Conservation (phyloP, 2,329 filamentous ascomycete species). For the Colletotrichum australisinense region DNA sequence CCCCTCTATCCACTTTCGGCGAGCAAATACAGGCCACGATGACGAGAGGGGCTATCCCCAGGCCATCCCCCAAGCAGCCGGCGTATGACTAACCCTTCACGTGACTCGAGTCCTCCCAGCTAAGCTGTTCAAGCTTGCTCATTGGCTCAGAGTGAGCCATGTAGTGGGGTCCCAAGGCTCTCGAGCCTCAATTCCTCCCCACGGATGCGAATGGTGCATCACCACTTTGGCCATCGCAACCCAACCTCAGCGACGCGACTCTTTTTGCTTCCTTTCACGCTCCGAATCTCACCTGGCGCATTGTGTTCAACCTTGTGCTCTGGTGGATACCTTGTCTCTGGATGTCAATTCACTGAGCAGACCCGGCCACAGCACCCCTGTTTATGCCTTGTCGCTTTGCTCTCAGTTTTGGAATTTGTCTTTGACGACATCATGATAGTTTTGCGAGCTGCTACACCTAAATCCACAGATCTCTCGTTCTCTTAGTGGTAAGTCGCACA, state of each 20-base stretch:
- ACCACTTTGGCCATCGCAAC: conserved; percentile 34
- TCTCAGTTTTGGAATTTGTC: conserved; percentile 29
- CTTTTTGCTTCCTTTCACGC: conserved; percentile 26
- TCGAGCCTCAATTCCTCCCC: conserved; percentile 36
- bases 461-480: conserved; percentile 46
- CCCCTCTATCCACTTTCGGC: conserved; percentile 17
- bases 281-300: conserved; percentile 25
- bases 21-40: conserved; percentile 14
- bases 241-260: conserved; percentile 31
- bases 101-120: background rate
- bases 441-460: conserved; percentile 47
- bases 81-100: conserved; percentile 18
- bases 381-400: conserved; percentile 33
- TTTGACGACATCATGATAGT: conserved; percentile 54
- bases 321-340: conserved; percentile 16
- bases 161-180: conserved; percentile 29
- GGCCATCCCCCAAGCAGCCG: background rate
- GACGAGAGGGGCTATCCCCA: conserved; percentile 15
- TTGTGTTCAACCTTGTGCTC: conserved; percentile 30
- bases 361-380: conserved; percentile 13
- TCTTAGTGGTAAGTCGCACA: conserved; percentile 53
- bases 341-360: conserved; percentile 25
- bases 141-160: conserved; percentile 17
- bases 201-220: conserved; percentile 34
- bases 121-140: background rate